Conservation (phyloP, 306 rosid species). For the barrel medic (Medicago truncatula) region MtrunA17r5.0-ANR NC_053043.1:2498001-2498500, state of each 20-base stretch:
- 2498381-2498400: conserved; percentile 67
- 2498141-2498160: neutral
- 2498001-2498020: too few relatives aligned
- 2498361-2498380: conserved; percentile 67
- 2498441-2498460: conserved; percentile 55
- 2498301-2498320: conserved; percentile 52
- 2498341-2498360: conserved; percentile 62
- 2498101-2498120: neutral
- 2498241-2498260: too few relatives aligned
- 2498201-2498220: neutral
- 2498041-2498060: too few relatives aligned
- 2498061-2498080: too few relatives aligned
- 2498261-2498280: too few relatives aligned
- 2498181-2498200: neutral
- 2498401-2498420: conserved; percentile 53
- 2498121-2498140: too few relatives aligned
- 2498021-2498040: neutral
- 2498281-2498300: too few relatives aligned
- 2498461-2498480: conserved; percentile 54
- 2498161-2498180: neutral
- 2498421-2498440: conserved; percentile 50
- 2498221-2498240: too few relatives aligned
- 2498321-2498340: conserved; percentile 46
- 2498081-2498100: neutral
- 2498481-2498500: conserved; percentile 76